Percentiles rank a stretch among this genome's conserved stretches.
Evolutionary conservation across 441 rosid species (phyloP).

Genomic region (Adansonia rubrostipa): DNA sequence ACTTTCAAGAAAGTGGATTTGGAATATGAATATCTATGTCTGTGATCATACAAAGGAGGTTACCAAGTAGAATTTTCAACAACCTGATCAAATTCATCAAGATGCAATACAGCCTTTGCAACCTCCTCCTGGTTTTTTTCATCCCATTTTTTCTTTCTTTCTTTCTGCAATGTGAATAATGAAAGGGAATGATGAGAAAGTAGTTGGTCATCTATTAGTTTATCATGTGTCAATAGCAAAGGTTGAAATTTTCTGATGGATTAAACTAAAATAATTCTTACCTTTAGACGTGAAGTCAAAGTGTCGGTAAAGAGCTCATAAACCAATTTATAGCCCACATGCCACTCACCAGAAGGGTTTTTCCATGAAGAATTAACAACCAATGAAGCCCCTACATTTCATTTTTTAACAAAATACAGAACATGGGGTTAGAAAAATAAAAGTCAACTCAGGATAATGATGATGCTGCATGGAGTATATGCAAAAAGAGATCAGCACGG

Average conservation of each 20-base stretch:
- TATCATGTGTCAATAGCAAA: not conserved
- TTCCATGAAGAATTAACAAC: conserved; percentile 86
- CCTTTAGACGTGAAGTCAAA: conserved; percentile 90
- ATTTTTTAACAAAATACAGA: conserved; percentile 19
- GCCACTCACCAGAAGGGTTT: conserved; percentile 97
- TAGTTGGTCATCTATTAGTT: not conserved
- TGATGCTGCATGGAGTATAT: not conserved
- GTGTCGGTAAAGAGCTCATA: conserved; percentile 73
- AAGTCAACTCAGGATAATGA: not conserved
- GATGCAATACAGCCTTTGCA: conserved; percentile 77
- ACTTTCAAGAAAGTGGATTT: conserved; percentile 8
- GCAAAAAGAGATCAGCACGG: conserved; percentile 6
- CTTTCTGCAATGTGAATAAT: conserved; percentile 53
- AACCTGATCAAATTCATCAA: conserved; percentile 88
- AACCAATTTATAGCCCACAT: conserved; percentile 85
- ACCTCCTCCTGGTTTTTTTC: conserved; percentile 87
- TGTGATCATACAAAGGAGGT: conserved; percentile 23
- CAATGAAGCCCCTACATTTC: conserved; percentile 62
- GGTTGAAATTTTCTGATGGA: conserved; percentile 21
- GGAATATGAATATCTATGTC: conserved; percentile 5
- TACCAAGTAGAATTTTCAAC: conserved; percentile 15
- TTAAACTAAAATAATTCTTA: conserved; percentile 29
- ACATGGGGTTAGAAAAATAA: conserved; percentile 3
- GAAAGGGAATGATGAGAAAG: conserved; percentile 12
- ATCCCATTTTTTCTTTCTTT: conserved; percentile 89